Percentiles rank a stretch among this genome's conserved stretches.
phyloP scores from a whole-genome alignment of 164 flowering plant genomes.

The Macadamia integrifolia region DNA sequence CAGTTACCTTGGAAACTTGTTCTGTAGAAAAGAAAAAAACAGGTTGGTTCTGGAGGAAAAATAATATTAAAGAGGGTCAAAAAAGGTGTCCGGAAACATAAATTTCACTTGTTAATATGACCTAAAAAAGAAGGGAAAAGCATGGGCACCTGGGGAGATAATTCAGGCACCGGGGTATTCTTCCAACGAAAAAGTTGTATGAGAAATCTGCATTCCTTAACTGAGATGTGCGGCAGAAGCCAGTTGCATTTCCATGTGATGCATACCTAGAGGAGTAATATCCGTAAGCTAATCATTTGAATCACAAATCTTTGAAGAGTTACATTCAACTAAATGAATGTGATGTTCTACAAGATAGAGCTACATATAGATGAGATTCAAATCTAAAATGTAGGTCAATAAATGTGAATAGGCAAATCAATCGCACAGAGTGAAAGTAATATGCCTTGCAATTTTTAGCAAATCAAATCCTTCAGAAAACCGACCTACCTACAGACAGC shows the following conservation, averaged over 20 bases:
- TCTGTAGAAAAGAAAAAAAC: conserved; percentile 33
- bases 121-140: neutral
- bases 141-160: conserved; percentile 63
- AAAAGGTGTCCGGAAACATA: conserved; percentile 60
- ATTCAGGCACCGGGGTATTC: conserved; percentile 71
- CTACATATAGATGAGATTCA: too few species aligned
- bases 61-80: conserved; percentile 5
- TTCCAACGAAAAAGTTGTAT: conserved; percentile 70
- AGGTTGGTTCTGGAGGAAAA: neutral
- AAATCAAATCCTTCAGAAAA: too few species aligned
- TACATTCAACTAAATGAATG: neutral
- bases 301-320: conserved; percentile 5
- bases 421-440: too few species aligned
- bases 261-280: conserved; percentile 49
- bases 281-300: neutral
- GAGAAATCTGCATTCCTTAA: conserved; percentile 71
- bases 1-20: conserved; percentile 87
- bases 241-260: conserved; percentile 35
- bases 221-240: conserved; percentile 58
- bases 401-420: too few species aligned
- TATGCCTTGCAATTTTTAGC: too few species aligned
- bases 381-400: too few species aligned
- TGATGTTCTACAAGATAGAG: too few species aligned
- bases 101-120: conserved; percentile 6
- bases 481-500: too few species aligned